A percentile compares a stretch with the other conserved stretches of the same genome.
Evolutionary conservation across 2,329 filamentous ascomycete genomes (phyloP).

Genomic region (Cadophora sp.): DNA sequence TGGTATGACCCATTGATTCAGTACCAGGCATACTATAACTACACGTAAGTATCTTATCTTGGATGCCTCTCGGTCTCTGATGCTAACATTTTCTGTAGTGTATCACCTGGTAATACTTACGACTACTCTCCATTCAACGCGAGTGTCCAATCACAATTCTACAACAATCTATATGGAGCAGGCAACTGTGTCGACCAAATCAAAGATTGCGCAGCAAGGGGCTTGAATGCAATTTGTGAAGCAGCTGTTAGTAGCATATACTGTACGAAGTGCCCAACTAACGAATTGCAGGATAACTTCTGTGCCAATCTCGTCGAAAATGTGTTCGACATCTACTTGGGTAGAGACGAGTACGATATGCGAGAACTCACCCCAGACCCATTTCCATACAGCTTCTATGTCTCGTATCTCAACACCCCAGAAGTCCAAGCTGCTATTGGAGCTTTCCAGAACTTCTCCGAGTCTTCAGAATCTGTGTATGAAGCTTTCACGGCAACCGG

Average conservation of each 20-base stretch:
- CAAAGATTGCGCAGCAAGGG: constrained; percentile 59
- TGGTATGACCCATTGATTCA: constrained; percentile 64
- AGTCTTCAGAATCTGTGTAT: constrained; percentile 51
- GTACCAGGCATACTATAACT: constrained; percentile 65
- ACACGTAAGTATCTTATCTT: constrained; percentile 45
- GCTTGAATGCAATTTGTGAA: constrained; percentile 57
- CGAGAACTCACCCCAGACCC: constrained; percentile 61
- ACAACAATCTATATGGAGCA: constrained; percentile 64
- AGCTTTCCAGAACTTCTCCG: constrained; percentile 64
- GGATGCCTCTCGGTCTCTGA: neutral
- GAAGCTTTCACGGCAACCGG: constrained; percentile 55
- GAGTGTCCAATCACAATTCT: constrained; percentile 56
- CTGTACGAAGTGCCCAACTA: neutral
- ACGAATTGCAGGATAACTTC: constrained; percentile 54
- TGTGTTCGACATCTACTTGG: constrained; percentile 57
- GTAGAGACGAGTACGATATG: constrained; percentile 66
- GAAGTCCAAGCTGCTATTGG: constrained; percentile 63
- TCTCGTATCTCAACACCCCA: constrained; percentile 63
- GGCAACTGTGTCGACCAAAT: constrained; percentile 67
- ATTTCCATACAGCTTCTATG: constrained; percentile 62
- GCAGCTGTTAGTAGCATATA: constrained; percentile 47
- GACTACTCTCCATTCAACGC: constrained; percentile 59
- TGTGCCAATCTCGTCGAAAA: constrained; percentile 60
- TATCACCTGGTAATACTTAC: constrained; percentile 60
- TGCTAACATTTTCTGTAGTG: constrained; percentile 17